Conservation (phyloP, 2,329 filamentous ascomycete species). For the Bipolaris sorokiniana region DNA sequence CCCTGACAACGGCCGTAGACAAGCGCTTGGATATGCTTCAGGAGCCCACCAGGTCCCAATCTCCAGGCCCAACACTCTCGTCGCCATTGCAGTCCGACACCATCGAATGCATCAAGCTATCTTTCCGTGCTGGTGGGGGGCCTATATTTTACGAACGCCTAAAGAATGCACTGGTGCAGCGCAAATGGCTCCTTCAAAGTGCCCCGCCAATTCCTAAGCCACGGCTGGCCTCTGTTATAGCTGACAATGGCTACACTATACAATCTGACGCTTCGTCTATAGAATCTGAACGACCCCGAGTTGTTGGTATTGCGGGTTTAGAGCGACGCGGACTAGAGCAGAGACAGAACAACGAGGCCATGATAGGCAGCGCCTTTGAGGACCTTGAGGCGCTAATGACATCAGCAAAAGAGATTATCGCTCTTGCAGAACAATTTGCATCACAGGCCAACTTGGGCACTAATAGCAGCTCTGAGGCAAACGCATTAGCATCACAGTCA, state of each 20-base stretch:
- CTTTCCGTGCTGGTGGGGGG: slow-evolving; percentile 86
- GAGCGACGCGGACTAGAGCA: slow-evolving; percentile 84
- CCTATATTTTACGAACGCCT: slow-evolving; percentile 89
- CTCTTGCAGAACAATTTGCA: slow-evolving; percentile 86
- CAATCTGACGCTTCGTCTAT: slow-evolving; percentile 25
- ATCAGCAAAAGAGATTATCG: slow-evolving; percentile 94
- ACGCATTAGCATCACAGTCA: slow-evolving; percentile 77
- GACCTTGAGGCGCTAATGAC: slow-evolving; percentile 97
- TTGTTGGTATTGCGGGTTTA: slow-evolving; percentile 88
- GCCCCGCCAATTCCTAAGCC: slow-evolving; percentile 84
- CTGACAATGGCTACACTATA: slow-evolving; percentile 38
- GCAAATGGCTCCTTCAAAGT: slow-evolving; percentile 92
- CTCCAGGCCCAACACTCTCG: slow-evolving; percentile 73
- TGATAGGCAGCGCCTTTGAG: slow-evolving; percentile 93
- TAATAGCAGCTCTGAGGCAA: slow-evolving; percentile 69
- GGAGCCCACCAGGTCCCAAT: slow-evolving; percentile 65
- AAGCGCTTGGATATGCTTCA: slow-evolving; percentile 52
- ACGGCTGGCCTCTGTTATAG: slow-evolving; percentile 45
- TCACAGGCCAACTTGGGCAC: slow-evolving; percentile 66
- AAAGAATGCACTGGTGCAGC: slow-evolving; percentile 84
- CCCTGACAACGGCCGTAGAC: slow-evolving; percentile 64
- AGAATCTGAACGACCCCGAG: slow-evolving; percentile 55
- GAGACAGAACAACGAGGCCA: slow-evolving; percentile 88
- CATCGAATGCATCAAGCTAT: slow-evolving; percentile 83
- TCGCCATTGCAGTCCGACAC: slow-evolving; percentile 62